phyloP scores from a whole-genome alignment of 257 asterid genomes.

The Solanum chilense region DNA sequence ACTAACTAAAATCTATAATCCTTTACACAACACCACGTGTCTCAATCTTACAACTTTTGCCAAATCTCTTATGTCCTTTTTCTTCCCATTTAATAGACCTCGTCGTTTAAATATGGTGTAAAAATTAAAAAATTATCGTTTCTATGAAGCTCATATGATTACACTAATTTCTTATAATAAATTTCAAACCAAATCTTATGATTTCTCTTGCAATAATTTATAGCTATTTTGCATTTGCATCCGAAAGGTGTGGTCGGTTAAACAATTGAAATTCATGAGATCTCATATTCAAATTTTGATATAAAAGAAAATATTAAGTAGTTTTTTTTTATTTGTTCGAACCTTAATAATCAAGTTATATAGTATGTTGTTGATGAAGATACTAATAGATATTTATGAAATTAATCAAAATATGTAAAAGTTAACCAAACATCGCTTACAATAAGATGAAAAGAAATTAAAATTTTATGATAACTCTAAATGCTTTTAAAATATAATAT shows the following conservation, averaged over 20 bases:
- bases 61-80: background rate
- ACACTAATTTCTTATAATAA: background rate
- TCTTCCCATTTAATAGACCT: background rate
- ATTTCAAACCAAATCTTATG: background rate
- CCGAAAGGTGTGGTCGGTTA: too few relatives aligned
- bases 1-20: background rate
- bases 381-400: background rate
- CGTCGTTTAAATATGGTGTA: background rate
- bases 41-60: background rate
- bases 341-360: too few relatives aligned
- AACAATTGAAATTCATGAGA: too few relatives aligned
- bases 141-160: background rate
- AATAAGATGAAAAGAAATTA: background rate
- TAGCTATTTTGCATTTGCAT: too few relatives aligned
- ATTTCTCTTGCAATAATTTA: background rate
- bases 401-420: background rate
- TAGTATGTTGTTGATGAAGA: fast-evolving
- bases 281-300: too few relatives aligned
- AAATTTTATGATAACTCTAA: background rate
- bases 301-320: too few relatives aligned
- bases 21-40: background rate
- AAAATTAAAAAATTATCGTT: background rate
- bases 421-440: fast-evolving
- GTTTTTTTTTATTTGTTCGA: background rate
- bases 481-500: background rate